Conservation (phyloP, 2,329 filamentous ascomycete genomes). For the Clarireedia hainanense region DNA sequence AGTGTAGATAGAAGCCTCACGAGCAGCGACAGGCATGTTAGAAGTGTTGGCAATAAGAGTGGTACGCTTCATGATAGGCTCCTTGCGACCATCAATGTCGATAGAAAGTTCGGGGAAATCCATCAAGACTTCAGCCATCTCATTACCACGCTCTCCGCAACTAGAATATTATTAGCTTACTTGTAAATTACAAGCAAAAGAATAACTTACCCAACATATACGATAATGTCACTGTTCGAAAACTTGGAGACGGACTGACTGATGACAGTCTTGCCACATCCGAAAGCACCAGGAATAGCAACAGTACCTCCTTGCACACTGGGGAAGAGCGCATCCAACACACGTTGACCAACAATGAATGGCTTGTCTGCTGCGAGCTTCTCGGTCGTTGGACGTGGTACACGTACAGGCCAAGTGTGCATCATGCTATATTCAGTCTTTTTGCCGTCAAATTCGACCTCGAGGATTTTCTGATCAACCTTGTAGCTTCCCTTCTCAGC, state of each 20-base stretch:
- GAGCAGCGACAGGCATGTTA: conserved; percentile 98
- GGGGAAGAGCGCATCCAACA: conserved; percentile 92
- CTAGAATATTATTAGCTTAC: neutral
- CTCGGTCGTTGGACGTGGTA: conserved; percentile 84
- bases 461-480: conserved; percentile 86
- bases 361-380: conserved; percentile 83
- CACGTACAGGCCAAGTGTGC: conserved; percentile 97
- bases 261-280: conserved; percentile 99
- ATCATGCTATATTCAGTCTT: conserved; percentile 96
- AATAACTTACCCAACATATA: conserved; percentile 66
- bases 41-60: conserved; percentile 98
- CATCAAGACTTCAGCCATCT: conserved; percentile 99
- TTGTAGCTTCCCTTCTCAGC: conserved; percentile 86
- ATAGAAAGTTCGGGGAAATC: conserved; percentile 98
- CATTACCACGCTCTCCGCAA: conserved; percentile 82
- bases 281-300: conserved; percentile 96
- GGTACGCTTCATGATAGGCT: conserved; percentile 99
- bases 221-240: conserved; percentile 98
- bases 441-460: conserved; percentile 94
- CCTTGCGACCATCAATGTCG: conserved; percentile 85
- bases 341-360: conserved; percentile 93
- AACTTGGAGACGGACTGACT: conserved; percentile 98
- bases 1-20: conserved; percentile 98
- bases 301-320: conserved; percentile 96
- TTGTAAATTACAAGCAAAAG: neutral